Percentiles rank a stretch among this genome's conserved stretches.
These are phyloP conservation scores for Bocquillonia castaneifolia DNA, from an alignment of 441 rosid species.

Conservation along the genomic window DNA sequence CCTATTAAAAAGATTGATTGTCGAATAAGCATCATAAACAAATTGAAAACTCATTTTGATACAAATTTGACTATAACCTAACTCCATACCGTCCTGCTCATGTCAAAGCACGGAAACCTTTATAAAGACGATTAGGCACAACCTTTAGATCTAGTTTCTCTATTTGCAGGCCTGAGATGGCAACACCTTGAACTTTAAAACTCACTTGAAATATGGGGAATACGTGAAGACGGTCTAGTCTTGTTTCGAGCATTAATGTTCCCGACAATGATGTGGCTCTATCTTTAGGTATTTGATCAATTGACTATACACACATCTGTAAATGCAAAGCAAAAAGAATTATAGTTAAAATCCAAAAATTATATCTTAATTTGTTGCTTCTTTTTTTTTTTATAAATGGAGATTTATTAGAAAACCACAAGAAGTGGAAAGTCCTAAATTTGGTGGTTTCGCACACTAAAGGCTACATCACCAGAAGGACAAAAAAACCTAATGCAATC, in stretches of 20 bases:
- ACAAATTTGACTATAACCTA: conserved; percentile 44
- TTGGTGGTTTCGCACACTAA: too few species aligned
- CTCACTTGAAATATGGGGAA: conserved; percentile 66
- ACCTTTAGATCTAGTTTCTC: conserved; percentile 72
- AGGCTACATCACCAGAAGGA: too few species aligned
- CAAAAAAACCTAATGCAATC: too few species aligned
- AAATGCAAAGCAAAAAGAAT: conserved; percentile 14
- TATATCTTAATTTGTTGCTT: too few species aligned
- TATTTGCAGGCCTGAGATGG: conserved; percentile 80
- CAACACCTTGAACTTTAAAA: conserved; percentile 80
- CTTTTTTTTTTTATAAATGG: too few species aligned
- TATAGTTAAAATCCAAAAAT: too few species aligned
- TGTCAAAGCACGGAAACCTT: conserved; percentile 88
- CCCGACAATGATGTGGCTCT: conserved; percentile 79
- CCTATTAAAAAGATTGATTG: too few species aligned
- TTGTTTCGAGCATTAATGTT: conserved; percentile 52
- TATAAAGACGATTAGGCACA: conserved; percentile 64
- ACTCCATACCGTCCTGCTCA: conserved; percentile 72
- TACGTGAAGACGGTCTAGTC: conserved; percentile 64
- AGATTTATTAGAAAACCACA: too few species aligned
- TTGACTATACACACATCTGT: conserved; percentile 84
- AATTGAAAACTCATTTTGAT: background rate
- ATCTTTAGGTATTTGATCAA: conserved; percentile 81
- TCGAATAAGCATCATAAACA: background rate
- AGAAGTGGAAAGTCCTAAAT: too few species aligned